phyloP scores from a whole-genome alignment of 768 basidiomycete genomes.

The Boletales sp. region DNA sequence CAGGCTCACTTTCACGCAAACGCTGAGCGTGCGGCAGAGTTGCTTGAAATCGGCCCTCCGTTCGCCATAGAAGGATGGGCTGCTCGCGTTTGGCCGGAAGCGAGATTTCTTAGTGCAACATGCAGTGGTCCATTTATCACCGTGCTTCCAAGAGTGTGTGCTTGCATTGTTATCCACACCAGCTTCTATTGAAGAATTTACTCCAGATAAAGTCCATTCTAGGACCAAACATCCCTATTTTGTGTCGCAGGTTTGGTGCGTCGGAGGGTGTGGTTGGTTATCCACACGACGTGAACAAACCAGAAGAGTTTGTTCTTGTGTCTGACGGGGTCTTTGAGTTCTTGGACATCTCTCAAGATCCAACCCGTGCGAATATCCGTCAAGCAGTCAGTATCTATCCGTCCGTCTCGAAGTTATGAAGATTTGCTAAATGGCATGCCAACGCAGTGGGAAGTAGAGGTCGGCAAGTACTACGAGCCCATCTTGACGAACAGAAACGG shows the following conservation, averaged over 20 bases:
- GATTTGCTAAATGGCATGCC: not conserved
- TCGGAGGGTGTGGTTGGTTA: slow-evolving; percentile 9
- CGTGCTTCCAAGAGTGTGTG: slow-evolving; percentile 19
- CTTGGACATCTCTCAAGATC: slow-evolving; percentile 11
- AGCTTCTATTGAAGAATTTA: not conserved
- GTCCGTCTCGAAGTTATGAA: not conserved
- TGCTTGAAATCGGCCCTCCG: slow-evolving; percentile 15
- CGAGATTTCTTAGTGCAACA: not conserved
- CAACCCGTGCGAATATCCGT: slow-evolving; percentile 10
- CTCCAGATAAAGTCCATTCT: slow-evolving; percentile 12
- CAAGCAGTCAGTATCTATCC: slow-evolving; percentile 11
- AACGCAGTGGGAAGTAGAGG: slow-evolving; percentile 17
- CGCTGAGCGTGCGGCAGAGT: slow-evolving; percentile 17
- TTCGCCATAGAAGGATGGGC: slow-evolving; percentile 16
- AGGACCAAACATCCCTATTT: slow-evolving; percentile 7
- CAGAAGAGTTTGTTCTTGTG: slow-evolving; percentile 7
- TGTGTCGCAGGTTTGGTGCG: slow-evolving; percentile 4
- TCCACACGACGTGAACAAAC: not conserved
- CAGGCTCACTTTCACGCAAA: slow-evolving; percentile 11
- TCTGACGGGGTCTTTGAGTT: slow-evolving; percentile 14
- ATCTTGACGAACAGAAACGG: slow-evolving; percentile 20
- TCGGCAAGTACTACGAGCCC: slow-evolving; percentile 16
- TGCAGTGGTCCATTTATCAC: slow-evolving; percentile 14
- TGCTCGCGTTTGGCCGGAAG: slow-evolving; percentile 17
- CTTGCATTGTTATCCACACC: not conserved